Conservation (phyloP, 2,329 filamentous ascomycete species). For the Chlorencoelia australis region DNA sequence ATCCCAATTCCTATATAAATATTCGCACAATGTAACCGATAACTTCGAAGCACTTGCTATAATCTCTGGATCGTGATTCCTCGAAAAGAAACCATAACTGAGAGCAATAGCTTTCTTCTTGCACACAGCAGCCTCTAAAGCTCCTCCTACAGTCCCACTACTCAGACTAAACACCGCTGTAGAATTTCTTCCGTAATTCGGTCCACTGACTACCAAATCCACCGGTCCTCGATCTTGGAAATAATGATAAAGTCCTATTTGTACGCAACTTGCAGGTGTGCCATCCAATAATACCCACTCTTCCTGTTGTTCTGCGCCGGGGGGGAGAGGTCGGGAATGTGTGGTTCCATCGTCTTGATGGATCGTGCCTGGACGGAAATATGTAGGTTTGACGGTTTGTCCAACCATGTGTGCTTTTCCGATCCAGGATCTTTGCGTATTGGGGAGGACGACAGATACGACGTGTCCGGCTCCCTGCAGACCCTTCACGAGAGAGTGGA, state of each 20-base stretch:
- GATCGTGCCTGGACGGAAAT: conserved; percentile 62
- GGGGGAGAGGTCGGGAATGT: conserved; percentile 45
- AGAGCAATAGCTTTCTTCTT: conserved; percentile 65
- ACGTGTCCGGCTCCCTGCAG: conserved; percentile 68
- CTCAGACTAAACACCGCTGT: conserved; percentile 71
- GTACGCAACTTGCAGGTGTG: conserved; percentile 70
- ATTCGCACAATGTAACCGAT: conserved; percentile 67
- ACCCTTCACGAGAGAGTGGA: conserved; percentile 61
- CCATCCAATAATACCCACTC: conserved; percentile 78
- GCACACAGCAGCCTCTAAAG: conserved; percentile 67
- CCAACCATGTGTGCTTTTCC: conserved; percentile 96
- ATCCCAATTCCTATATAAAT: conserved; percentile 68
- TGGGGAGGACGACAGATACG: conserved; percentile 86
- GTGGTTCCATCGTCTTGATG: conserved; percentile 56
- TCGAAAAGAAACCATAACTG: conserved; percentile 79
- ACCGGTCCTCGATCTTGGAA: conserved; percentile 62
- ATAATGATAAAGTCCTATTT: conserved; percentile 74
- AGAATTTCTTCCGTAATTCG: conserved; percentile 76
- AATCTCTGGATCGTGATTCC: conserved; percentile 70
- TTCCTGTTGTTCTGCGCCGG: conserved; percentile 43
- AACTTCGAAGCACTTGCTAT: conserved; percentile 69
- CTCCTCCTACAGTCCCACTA: conserved; percentile 67
- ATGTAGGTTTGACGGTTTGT: conserved; percentile 71
- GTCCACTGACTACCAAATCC: conserved; percentile 69
- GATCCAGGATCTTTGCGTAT: conserved; percentile 94